Percentiles rank a stretch among this genome's conserved stretches.
Conservation (phyloP, 179 eudicot species). For the Corrigiola litoralis region DNA sequence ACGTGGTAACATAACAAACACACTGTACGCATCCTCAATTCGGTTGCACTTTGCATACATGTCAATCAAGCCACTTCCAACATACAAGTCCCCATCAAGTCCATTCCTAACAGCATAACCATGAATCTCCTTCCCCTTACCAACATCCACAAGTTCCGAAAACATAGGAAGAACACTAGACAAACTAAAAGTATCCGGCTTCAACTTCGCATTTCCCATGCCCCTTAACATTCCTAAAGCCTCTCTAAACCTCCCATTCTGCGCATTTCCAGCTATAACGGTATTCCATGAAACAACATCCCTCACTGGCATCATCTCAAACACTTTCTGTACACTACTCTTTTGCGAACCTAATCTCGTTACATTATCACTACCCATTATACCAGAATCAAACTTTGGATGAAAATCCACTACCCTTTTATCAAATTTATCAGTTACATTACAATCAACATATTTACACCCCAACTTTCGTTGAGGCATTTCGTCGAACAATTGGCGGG, state of each 20-base stretch:
- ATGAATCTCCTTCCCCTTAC: slow-evolving; percentile 74
- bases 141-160: slow-evolving; percentile 51
- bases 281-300: slow-evolving; percentile 90
- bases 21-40: slow-evolving; percentile 44
- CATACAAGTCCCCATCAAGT: slow-evolving; percentile 42
- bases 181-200: slow-evolving; percentile 68
- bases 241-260: slow-evolving; percentile 59
- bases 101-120: slow-evolving; percentile 64
- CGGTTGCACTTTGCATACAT: slow-evolving; percentile 77
- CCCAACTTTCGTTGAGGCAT: slow-evolving; percentile 23
- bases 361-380: slow-evolving; percentile 2
- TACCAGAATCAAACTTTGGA: slow-evolving; percentile 6
- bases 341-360: slow-evolving; percentile 6
- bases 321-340: slow-evolving; percentile 56
- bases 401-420: slow-evolving; percentile 2
- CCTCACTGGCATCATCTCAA: slow-evolving; percentile 62
- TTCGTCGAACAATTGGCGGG: slow-evolving; percentile 42
- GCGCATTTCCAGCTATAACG: slow-evolving; percentile 66
- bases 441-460: background rate
- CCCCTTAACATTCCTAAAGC: slow-evolving; percentile 58
- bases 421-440: slow-evolving; percentile 10
- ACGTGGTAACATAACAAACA: slow-evolving; percentile 44
- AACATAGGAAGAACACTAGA: slow-evolving; percentile 68
- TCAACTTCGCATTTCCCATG: slow-evolving; percentile 47
- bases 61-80: slow-evolving; percentile 73